Evolutionary conservation across 2,329 filamentous ascomycete species (phyloP).

Genomic region (Neoarthrinium moseri): DNA sequence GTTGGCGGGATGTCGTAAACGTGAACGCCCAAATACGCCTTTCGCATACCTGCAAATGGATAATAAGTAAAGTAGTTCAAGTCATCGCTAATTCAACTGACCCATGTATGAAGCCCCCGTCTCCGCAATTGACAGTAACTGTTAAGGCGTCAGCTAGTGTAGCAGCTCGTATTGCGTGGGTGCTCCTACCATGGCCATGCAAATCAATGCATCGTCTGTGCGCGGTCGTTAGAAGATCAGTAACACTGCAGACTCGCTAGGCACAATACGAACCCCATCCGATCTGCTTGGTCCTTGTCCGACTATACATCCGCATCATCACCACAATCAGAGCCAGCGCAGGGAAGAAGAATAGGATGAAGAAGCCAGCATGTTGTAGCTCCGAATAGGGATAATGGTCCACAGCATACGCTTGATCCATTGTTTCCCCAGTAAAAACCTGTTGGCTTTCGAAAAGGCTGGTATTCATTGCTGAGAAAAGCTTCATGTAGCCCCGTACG

Average conservation of each 20-base stretch:
- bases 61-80: too few species aligned
- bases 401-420: background rate
- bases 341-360: slow-evolving; percentile 14
- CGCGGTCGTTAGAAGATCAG: background rate
- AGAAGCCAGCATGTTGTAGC: slow-evolving; percentile 13
- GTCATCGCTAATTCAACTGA: too few species aligned
- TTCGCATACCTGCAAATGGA: too few species aligned
- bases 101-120: slow-evolving; percentile 19
- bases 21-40: slow-evolving; percentile 14
- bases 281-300: slow-evolving; percentile 9
- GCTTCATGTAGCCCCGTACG: too few species aligned
- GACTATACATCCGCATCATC: slow-evolving; percentile 10
- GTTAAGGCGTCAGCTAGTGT: background rate
- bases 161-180: background rate
- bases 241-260: background rate
- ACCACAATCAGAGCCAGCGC: slow-evolving; percentile 11
- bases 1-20: slow-evolving; percentile 9
- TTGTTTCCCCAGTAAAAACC: background rate
- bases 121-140: slow-evolving; percentile 19
- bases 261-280: slow-evolving; percentile 13
- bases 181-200: background rate
- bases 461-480: too few species aligned
- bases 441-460: too few species aligned
- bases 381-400: background rate
- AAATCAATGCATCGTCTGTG: background rate